Conservation (phyloP, 2,329 filamentous ascomycete species). For the Hymenoscyphus scutula region DNA sequence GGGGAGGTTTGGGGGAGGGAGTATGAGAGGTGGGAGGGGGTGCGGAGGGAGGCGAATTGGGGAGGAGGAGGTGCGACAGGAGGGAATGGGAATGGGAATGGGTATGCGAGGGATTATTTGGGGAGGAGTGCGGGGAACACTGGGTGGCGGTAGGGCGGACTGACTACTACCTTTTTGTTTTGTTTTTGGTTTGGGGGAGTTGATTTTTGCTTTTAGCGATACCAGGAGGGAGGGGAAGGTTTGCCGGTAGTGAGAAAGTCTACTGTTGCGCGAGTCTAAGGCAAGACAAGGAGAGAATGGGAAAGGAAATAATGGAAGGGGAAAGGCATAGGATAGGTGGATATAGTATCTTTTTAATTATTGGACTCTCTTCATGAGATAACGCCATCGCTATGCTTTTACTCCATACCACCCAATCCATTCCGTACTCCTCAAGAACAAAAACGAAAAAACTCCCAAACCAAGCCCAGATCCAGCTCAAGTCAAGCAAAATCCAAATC, state of each 20-base stretch:
- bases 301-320: neutral
- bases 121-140: neutral
- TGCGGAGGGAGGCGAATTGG: constrained; percentile 21
- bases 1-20: constrained; percentile 56
- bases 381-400: constrained; percentile 32
- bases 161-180: neutral
- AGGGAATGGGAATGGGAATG: too few relatives aligned
- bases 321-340: too few relatives aligned
- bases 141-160: neutral
- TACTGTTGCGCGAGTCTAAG: constrained; percentile 2
- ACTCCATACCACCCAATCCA: neutral
- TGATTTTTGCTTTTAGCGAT: neutral
- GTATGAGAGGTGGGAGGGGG: constrained; percentile 55
- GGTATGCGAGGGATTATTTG: constrained; percentile 21
- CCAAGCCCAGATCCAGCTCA: neutral
- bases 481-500: neutral
- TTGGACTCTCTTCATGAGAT: constrained; percentile 6
- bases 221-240: constrained; percentile 8
- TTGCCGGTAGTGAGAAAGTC: neutral
- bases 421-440: constrained; percentile 8
- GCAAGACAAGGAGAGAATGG: neutral
- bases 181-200: neutral
- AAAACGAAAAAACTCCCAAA: neutral
- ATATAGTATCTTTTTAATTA: neutral
- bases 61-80: constrained; percentile 11